Evolutionary conservation across 768 basidiomycete species (phyloP).

Genomic region (Amanita polypyramis): DNA sequence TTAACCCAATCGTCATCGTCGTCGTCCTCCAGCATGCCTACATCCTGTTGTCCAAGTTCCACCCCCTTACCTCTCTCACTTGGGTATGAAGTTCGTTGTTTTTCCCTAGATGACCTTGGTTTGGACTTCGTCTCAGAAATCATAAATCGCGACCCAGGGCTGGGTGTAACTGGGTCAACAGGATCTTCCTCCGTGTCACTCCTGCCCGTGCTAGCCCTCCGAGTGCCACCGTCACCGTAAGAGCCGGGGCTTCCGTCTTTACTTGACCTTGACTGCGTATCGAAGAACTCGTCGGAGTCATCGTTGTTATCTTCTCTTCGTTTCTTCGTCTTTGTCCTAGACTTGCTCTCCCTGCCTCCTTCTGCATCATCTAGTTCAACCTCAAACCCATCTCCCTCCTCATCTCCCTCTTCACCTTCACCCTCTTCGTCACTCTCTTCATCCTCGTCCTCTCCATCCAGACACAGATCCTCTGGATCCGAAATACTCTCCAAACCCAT

Average conservation of each 20-base stretch:
- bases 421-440: conserved; percentile 11
- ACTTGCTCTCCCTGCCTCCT: conserved; percentile 8
- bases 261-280: conserved; percentile 33
- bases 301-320: conserved; percentile 24
- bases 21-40: conserved; percentile 33
- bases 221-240: neutral
- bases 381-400: conserved; percentile 12
- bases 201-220: conserved; percentile 20
- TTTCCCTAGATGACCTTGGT: too few relatives aligned
- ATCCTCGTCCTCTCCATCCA: conserved; percentile 28
- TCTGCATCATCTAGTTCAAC: conserved; percentile 18
- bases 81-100: neutral
- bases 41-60: conserved; percentile 20
- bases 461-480: conserved; percentile 52
- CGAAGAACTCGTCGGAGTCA: conserved; percentile 41
- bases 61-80: neutral
- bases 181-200: conserved; percentile 60
- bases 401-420: conserved; percentile 18
- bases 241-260: neutral
- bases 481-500: conserved; percentile 80
- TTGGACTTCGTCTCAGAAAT: conserved; percentile 14
- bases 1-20: conserved; percentile 63
- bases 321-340: conserved; percentile 13
- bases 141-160: conserved; percentile 35
- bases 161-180: conserved; percentile 60